These are phyloP conservation scores for Carex parvula DNA, from an alignment of 176 grass and related monocot species.

Conservation along the genomic window DNA sequence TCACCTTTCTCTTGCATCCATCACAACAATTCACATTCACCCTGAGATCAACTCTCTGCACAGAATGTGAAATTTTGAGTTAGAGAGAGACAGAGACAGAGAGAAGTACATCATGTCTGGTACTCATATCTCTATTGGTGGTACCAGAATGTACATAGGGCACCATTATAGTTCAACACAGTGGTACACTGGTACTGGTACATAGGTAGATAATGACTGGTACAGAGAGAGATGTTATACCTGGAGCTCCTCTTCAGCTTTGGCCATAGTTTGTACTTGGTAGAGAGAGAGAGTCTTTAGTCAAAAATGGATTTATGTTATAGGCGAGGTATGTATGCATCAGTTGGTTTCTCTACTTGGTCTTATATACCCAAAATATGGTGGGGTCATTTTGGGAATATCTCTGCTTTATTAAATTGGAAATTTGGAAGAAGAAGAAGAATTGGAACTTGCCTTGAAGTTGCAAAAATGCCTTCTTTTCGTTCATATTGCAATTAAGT, in stretches of 20 bases:
- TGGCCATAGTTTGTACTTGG: conserved; percentile 19
- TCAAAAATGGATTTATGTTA: background rate
- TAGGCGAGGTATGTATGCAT: background rate
- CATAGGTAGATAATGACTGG: background rate
- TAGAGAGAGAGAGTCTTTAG: background rate
- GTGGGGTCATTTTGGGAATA: conserved; percentile 25
- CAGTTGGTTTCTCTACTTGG: background rate
- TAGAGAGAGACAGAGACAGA: background rate
- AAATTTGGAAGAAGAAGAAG: conserved; percentile 3
- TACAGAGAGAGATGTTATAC: background rate
- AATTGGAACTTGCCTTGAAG: conserved; percentile 23
- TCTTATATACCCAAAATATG: conserved; percentile 22
- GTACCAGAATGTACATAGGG: background rate
- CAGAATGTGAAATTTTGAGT: background rate
- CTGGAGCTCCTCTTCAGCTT: conserved; percentile 27
- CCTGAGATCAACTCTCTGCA: conserved; percentile 88
- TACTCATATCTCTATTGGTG: background rate
- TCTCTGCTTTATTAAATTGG: conserved; percentile 17
- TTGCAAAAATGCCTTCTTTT: conserved; percentile 13
- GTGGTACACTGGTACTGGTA: background rate
- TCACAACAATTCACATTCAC: conserved; percentile 91
- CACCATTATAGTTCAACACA: background rate
- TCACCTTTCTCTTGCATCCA: conserved; percentile 87
- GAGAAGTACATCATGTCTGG: background rate
- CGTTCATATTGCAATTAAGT: conserved; percentile 8